Percentiles rank a stretch among this genome's conserved stretches.
Evolutionary conservation across 345 rosid species (phyloP).

Genomic region (Ceriops zippeliana): DNA sequence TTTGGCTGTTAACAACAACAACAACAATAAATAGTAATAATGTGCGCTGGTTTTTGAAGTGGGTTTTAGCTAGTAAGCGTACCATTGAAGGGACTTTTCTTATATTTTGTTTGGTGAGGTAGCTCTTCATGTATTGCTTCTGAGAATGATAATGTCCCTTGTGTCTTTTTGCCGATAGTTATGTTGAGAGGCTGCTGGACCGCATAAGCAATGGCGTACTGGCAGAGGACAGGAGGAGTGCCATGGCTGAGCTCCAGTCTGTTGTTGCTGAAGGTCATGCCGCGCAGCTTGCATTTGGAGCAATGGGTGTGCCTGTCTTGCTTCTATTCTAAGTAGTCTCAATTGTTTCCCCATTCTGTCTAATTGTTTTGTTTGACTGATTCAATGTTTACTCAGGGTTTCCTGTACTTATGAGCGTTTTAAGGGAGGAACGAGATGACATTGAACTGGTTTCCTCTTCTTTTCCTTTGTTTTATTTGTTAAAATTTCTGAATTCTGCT

Average conservation of each 20-base stretch:
- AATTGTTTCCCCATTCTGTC: conserved; percentile 4
- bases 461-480: neutral
- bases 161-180: conserved; percentile 36
- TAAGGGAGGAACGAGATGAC: conserved; percentile 88
- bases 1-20: too few species aligned
- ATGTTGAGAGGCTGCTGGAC: conserved; percentile 85
- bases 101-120: neutral
- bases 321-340: conserved; percentile 3
- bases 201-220: conserved; percentile 81
- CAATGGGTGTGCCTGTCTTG: conserved; percentile 53
- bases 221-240: conserved; percentile 88
- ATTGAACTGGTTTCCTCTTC: conserved; percentile 66
- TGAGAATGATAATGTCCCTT: neutral
- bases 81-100: neutral
- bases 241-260: conserved; percentile 86
- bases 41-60: too few species aligned
- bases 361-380: conserved; percentile 1
- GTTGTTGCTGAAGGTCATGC: conserved; percentile 80
- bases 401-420: conserved; percentile 76
- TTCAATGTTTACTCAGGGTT: conserved; percentile 58
- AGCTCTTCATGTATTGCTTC: neutral
- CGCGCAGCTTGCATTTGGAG: conserved; percentile 89
- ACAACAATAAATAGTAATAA: too few species aligned
- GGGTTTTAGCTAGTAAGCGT: too few species aligned
- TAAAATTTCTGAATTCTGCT: neutral